phyloP scores from a whole-genome alignment of 2,329 filamentous ascomycete species.

The Colletotrichum musicola region DNA sequence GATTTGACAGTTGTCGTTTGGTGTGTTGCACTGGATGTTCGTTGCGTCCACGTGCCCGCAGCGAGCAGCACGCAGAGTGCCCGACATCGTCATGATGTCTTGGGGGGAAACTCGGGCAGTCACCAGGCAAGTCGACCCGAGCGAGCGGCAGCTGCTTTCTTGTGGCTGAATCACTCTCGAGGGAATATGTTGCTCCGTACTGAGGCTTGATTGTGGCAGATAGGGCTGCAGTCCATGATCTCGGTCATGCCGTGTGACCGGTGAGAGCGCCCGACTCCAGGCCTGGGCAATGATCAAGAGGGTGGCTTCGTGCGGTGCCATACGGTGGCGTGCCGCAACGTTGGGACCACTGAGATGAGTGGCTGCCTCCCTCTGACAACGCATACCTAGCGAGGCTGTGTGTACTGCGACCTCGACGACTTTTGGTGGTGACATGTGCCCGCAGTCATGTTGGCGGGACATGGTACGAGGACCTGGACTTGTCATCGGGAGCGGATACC shows the following conservation, averaged over 20 bases:
- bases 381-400: constrained; percentile 13
- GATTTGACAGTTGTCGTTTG: constrained; percentile 18
- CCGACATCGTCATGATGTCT: constrained; percentile 21
- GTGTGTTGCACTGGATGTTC: constrained; percentile 27
- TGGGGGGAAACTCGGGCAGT: constrained; percentile 11
- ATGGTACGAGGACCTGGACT: neutral
- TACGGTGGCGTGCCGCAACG: neutral
- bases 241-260: constrained; percentile 19
- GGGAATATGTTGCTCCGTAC: neutral
- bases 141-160: neutral
- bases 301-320: constrained; percentile 7
- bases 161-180: neutral
- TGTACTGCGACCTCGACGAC: constrained; percentile 7
- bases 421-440: constrained; percentile 1
- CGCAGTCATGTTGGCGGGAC: constrained; percentile 11
- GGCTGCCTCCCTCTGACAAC: constrained; percentile 8
- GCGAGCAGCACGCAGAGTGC: neutral
- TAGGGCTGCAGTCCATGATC: constrained; percentile 36
- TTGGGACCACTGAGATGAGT: constrained; percentile 6
- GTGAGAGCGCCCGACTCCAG: neutral
- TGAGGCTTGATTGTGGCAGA: constrained; percentile 13
- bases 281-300: constrained; percentile 1
- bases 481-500: neutral
- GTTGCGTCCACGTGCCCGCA: constrained; percentile 23
- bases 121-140: constrained; percentile 18